These are phyloP conservation scores for Penicillium cosmopolitanum DNA, from an alignment of 495 filamentous ascomycete genomes.

Conservation along the genomic window DNA sequence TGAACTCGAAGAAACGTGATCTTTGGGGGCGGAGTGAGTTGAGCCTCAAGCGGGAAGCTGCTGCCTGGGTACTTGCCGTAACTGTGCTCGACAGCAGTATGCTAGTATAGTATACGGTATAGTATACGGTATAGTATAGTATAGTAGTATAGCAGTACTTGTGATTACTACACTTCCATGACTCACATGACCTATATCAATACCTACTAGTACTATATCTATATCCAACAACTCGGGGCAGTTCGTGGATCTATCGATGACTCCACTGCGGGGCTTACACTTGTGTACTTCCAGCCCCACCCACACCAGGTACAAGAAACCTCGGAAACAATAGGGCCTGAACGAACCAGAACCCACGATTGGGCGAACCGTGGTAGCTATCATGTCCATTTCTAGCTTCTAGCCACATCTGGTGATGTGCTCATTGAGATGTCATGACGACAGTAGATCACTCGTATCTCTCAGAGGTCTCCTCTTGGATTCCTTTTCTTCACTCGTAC, in stretches of 20 bases:
- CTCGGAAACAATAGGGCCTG: not conserved
- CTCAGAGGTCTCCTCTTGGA: not conserved
- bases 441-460: not conserved
- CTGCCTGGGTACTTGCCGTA: not conserved
- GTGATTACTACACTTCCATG: no score
- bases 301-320: not conserved
- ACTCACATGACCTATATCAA: no score
- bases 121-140: no score
- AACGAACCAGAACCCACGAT: not conserved
- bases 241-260: not conserved
- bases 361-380: slow-evolving; percentile 1
- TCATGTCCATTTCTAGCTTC: not conserved
- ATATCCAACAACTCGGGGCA: not conserved
- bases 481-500: not conserved
- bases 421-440: slow-evolving; percentile 8
- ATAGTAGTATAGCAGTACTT: no score
- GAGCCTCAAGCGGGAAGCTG: not conserved
- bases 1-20: not conserved
- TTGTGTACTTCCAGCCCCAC: no score
- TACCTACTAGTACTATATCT: no score
- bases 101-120: no score
- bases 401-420: not conserved
- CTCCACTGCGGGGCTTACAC: not conserved
- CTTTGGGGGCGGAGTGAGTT: not conserved
- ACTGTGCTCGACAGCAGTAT: no score